phyloP scores from a whole-genome alignment of 1,284 basidiomycete species.

The Coriolopsis trogii region DNA sequence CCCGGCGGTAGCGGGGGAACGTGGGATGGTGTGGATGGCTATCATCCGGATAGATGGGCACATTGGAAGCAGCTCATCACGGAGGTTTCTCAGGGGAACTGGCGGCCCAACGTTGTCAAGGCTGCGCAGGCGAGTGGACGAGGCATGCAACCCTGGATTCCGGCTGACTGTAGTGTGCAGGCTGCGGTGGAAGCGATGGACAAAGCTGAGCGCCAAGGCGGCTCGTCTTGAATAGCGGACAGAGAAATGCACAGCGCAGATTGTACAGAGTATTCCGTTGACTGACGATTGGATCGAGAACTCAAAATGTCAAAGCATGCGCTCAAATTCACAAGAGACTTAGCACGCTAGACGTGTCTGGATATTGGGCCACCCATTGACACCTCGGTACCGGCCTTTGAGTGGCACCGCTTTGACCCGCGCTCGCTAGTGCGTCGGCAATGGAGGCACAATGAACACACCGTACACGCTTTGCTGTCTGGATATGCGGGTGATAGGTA shows the following conservation, averaged over 20 bases:
- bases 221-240: not conserved
- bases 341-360: no score
- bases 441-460: no score
- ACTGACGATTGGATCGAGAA: no score
- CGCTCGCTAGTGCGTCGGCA: no score
- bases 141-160: not conserved
- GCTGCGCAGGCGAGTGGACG: constrained; percentile 10
- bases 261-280: not conserved
- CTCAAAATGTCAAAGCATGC: no score
- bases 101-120: constrained; percentile 11
- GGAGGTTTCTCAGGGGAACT: not conserved
- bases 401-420: no score
- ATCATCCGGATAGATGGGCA: constrained; percentile 16
- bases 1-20: constrained; percentile 14
- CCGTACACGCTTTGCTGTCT: no score
- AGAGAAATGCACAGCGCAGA: not conserved
- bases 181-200: constrained; percentile 1
- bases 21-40: constrained; percentile 18
- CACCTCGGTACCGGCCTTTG: no score
- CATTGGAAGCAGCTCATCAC: constrained; percentile 11
- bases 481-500: no score
- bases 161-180: not conserved
- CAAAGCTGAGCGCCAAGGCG: not conserved
- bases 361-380: no score
- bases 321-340: no score